Base-by-base conservation (phyloP, 495 filamentous ascomycete genomes). In the Polyplosphaeria fusca region DNA sequence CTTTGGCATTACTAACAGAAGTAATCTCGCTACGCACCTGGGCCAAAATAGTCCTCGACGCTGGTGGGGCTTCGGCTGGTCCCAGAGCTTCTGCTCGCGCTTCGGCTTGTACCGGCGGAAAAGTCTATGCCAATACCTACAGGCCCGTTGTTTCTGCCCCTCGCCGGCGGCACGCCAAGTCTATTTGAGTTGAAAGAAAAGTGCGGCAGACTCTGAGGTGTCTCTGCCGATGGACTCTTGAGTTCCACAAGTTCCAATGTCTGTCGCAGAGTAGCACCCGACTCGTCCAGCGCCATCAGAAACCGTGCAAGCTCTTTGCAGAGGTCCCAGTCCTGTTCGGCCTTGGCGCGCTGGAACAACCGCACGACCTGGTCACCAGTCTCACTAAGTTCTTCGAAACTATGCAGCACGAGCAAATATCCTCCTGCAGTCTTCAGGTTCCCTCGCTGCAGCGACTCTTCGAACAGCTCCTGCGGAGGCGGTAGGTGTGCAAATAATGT, bases 231-330 rank as follows among this genome's bases (percentile, higher is more conserved):
- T 3, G 74, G 74, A 27, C 75, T 74, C 38, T 74, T 73, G 14
- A 82, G 65, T 42, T 83, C 84, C 1, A 91, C 86, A 63, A 87
- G 74, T 54, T 84, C 81, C 67, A 96, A 80, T 0, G 88, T 89
- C 57, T 88, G 81, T 42, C 83, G 80, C 20, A 99, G 74, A 39
- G 89, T 94, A 46, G 84, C 82, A 0, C 93, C 93, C 3, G 82
- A 87, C 60, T 86, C 82, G 68, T 99, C 94, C 49, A 99, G 80
- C 1, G 93, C 93, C 40, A 92, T 88, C 45, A 99, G 72, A 69
- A 99, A 99, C 26, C 94, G 74, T 22, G 91, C 91, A 2, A 99
- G 75, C 67, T 99, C 94, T 60, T 90, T 95, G 70, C 94, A 97
- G 4, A 97, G 77, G 53, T 97, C 94, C 93, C 92, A 99, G 69